phyloP scores from a whole-genome alignment of 2,329 filamentous ascomycete species.

The Fusarium multiceps region DNA sequence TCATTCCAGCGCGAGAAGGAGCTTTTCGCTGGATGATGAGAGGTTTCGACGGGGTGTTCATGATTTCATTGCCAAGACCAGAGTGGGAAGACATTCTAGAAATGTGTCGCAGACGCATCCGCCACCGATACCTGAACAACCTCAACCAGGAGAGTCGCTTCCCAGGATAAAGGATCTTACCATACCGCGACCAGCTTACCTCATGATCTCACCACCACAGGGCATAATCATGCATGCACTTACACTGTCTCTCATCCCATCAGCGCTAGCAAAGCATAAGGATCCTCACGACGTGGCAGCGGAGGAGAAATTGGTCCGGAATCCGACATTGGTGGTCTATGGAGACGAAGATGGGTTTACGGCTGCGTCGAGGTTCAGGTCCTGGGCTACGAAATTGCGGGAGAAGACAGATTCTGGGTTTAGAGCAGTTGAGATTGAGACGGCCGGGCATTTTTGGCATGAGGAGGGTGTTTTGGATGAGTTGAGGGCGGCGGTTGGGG shows the following conservation, averaged over 20 bases:
- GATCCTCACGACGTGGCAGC: constrained; percentile 48
- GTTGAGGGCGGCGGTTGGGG: constrained; percentile 43
- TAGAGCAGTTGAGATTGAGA: constrained; percentile 58
- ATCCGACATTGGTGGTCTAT: constrained; percentile 76
- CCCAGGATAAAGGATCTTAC: constrained; percentile 51
- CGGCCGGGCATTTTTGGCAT: constrained; percentile 72
- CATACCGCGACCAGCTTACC: constrained; percentile 61
- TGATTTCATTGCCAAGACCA: constrained; percentile 59
- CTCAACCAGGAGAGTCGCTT: constrained; percentile 42
- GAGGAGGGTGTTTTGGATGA: constrained; percentile 61
- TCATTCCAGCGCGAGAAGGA: constrained; percentile 51
- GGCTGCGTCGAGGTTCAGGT: constrained; percentile 69
- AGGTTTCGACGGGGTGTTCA: constrained; percentile 59
- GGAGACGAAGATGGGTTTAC: constrained; percentile 82
- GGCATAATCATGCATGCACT: constrained; percentile 70
- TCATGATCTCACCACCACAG: constrained; percentile 76
- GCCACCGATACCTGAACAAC: constrained; percentile 11
- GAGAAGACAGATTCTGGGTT: constrained; percentile 59
- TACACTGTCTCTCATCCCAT: constrained; percentile 67
- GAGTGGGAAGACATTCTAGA: constrained; percentile 34
- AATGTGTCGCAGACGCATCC: constrained; percentile 25
- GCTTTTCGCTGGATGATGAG: constrained; percentile 60
- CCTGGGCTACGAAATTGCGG: constrained; percentile 71
- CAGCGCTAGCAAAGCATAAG: constrained; percentile 39
- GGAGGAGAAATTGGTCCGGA: constrained; percentile 66